A percentile compares a stretch with the other conserved stretches of the same genome.
Evolutionary conservation across 2,329 filamentous ascomycete species (phyloP).

Genomic region (Ophiocordyceps unilateralis): DNA sequence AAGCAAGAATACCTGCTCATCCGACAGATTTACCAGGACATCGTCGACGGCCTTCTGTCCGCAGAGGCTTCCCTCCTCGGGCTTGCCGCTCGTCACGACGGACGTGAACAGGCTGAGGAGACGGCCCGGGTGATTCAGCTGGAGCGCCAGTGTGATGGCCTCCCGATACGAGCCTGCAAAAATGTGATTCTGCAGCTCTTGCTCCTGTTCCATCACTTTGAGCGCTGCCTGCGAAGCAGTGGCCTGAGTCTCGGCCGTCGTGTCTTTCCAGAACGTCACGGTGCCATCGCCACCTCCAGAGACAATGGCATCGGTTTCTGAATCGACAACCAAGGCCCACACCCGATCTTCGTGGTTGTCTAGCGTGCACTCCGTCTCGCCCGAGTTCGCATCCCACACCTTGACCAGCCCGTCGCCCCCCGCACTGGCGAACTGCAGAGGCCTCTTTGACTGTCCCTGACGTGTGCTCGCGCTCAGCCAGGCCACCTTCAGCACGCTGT

Average conservation of each 20-base stretch:
- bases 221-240: constrained; percentile 58
- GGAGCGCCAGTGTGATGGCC: constrained; percentile 78
- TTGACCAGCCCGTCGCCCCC: constrained; percentile 92
- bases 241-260: constrained; percentile 61
- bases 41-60: constrained; percentile 61
- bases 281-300: constrained; percentile 88
- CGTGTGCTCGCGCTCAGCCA: constrained; percentile 51
- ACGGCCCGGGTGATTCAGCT: constrained; percentile 84
- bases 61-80: constrained; percentile 45
- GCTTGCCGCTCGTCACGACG: constrained; percentile 47
- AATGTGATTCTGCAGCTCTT: constrained; percentile 85
- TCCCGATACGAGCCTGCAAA: constrained; percentile 76
- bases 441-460: constrained; percentile 36
- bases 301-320: constrained; percentile 53
- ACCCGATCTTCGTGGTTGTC: constrained; percentile 96
- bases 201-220: constrained; percentile 80
- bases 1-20: constrained; percentile 73
- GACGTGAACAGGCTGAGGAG: constrained; percentile 70
- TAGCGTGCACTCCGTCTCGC: constrained; percentile 74
- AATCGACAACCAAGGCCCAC: constrained; percentile 69
- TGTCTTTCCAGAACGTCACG: constrained; percentile 91
- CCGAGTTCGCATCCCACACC: constrained; percentile 77
- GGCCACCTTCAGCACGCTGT: constrained; percentile 82
- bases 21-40: constrained; percentile 60
- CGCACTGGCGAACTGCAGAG: constrained; percentile 64